Percentiles rank a stretch among this genome's conserved stretches.
Conservation (phyloP, 176 grass and related monocot species). For the Melocanna baccifera region DNA sequence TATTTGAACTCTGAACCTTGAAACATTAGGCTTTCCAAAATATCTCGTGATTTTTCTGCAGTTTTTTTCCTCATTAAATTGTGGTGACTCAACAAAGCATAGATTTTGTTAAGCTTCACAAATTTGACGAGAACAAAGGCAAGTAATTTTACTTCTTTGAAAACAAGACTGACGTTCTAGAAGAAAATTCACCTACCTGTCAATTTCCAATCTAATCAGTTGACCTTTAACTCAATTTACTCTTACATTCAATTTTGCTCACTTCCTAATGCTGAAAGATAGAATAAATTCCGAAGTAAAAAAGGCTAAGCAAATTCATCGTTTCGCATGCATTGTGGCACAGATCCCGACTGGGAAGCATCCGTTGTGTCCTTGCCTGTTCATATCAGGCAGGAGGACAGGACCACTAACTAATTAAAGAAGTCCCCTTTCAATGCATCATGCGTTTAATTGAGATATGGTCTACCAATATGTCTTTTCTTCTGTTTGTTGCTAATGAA, state of each 20-base stretch:
- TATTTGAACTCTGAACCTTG: not conserved
- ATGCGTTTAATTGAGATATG: not conserved
- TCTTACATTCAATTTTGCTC: not conserved
- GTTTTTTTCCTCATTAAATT: not conserved
- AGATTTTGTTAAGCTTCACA: not conserved
- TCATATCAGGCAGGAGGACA: not conserved
- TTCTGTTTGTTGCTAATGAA: not conserved
- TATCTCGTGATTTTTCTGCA: not conserved
- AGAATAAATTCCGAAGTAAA: not conserved
- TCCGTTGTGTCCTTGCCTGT: not conserved
- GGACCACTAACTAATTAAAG: slow-evolving; percentile 23
- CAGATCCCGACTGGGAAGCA: not conserved
- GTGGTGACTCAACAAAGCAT: not conserved
- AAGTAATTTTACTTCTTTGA: not conserved
- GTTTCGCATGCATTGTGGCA: not conserved
- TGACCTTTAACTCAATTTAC: not conserved
- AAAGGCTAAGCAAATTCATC: not conserved
- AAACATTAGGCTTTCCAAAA: not conserved
- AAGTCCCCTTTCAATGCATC: not conserved
- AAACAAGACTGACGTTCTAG: not conserved
- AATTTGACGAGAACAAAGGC: not conserved
- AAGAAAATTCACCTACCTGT: not conserved
- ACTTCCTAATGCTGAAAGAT: not conserved
- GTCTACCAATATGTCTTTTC: not conserved
- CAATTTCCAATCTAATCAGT: not conserved